Evolutionary conservation across 495 filamentous ascomycete genomes (phyloP).

Genomic region (Beverwykella pulmonaria): DNA sequence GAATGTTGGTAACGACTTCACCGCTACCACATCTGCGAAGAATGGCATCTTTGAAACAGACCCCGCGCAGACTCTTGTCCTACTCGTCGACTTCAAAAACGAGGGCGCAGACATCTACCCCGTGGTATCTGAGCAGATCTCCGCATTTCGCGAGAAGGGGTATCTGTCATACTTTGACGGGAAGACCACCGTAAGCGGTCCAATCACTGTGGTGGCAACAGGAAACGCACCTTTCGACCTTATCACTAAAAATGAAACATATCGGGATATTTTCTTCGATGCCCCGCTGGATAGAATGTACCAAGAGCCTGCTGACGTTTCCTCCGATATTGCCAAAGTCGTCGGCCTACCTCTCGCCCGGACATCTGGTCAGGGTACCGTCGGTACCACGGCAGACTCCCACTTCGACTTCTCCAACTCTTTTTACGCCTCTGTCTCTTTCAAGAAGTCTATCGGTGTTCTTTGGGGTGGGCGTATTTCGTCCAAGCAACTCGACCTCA

Average conservation of each 20-base stretch:
- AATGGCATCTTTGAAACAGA: slow-evolving; percentile 44
- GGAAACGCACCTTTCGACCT: slow-evolving; percentile 38
- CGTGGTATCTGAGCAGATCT: slow-evolving; percentile 37
- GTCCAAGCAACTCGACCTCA: slow-evolving; percentile 21
- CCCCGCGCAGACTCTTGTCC: slow-evolving; percentile 40
- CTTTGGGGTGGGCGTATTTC: slow-evolving; percentile 43
- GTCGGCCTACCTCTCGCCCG: slow-evolving; percentile 33
- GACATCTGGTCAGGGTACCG: slow-evolving; percentile 36
- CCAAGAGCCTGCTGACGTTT: slow-evolving; percentile 10
- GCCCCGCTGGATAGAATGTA: slow-evolving; percentile 33
- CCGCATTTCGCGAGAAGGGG: slow-evolving; percentile 37
- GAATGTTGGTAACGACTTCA: slow-evolving; percentile 37
- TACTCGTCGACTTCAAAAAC: slow-evolving; percentile 49
- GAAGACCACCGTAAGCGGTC: slow-evolving; percentile 12
- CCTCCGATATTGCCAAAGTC: slow-evolving; percentile 3
- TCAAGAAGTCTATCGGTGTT: slow-evolving; percentile 45
- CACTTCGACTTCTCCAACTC: slow-evolving; percentile 45
- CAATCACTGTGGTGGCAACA: slow-evolving; percentile 39
- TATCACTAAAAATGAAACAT: slow-evolving; percentile 29
- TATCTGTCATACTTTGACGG: slow-evolving; percentile 42
- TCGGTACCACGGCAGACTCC: slow-evolving; percentile 28
- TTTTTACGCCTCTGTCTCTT: slow-evolving; percentile 48
- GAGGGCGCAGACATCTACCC: slow-evolving; percentile 36
- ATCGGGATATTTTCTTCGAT: slow-evolving; percentile 43
- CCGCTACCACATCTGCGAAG: slow-evolving; percentile 3